A percentile compares a stretch with the other conserved stretches of the same genome.
phyloP scores from a whole-genome alignment of 768 basidiomycete genomes.

The Boletus pseudopeckii region DNA sequence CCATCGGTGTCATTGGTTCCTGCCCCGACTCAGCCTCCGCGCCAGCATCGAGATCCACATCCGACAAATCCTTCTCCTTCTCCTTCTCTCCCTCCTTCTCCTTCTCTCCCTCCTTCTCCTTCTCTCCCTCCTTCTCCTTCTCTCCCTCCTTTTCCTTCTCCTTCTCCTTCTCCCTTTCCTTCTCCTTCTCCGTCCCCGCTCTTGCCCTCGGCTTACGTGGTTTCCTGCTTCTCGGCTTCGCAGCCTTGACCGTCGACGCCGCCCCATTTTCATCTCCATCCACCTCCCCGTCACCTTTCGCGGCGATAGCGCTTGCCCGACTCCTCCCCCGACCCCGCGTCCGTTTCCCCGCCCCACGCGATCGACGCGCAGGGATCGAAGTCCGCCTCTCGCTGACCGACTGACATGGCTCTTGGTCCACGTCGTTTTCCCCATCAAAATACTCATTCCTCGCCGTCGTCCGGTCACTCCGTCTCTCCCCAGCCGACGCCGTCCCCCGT shows the following conservation, averaged over 20 bases:
- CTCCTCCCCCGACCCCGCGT: constrained; percentile 32
- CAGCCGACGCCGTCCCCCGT: constrained; percentile 50
- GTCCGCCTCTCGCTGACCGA: constrained; percentile 21
- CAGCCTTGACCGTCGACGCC: constrained; percentile 22
- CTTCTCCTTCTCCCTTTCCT: constrained; percentile 21
- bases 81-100: constrained; percentile 27
- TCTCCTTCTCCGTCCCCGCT: constrained; percentile 24
- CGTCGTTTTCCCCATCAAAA: constrained; percentile 70
- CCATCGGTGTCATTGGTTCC: constrained; percentile 37
- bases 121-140: constrained; percentile 15
- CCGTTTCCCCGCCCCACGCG: constrained; percentile 26
- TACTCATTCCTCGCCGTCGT: constrained; percentile 61
- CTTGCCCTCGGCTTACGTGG: constrained; percentile 23
- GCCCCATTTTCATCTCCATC: constrained; percentile 34
- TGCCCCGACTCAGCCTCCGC: constrained; percentile 32
- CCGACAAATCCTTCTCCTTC: constrained; percentile 30
- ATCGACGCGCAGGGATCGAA: constrained; percentile 11
- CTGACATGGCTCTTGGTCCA: constrained; percentile 47
- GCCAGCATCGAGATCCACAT: constrained; percentile 28
- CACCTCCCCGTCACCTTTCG: constrained; percentile 37
- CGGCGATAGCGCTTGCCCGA: constrained; percentile 28
- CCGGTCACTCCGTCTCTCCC: constrained; percentile 50
- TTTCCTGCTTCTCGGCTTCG: constrained; percentile 34
- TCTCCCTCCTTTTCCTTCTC: constrained; percentile 22
- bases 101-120: too few relatives aligned